Conservation (phyloP, 805 yeast genomes). For the Debaryomyces castellii region DNA sequence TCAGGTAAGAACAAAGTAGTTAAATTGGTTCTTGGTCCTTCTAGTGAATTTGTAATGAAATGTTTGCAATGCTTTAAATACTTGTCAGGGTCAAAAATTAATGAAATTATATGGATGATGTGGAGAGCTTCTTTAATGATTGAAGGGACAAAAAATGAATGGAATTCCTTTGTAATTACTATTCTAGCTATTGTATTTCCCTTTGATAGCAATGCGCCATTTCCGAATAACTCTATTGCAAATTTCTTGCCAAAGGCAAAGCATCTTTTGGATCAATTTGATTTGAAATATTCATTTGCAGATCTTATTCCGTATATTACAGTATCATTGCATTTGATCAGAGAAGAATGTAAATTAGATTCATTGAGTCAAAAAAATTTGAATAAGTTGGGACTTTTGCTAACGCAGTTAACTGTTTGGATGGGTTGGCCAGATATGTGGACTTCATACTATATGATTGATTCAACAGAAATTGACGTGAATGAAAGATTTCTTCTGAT, state of each 20-base stretch:
- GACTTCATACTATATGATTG: conserved; percentile 54
- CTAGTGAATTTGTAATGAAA: conserved; percentile 37
- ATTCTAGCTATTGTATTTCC: conserved; percentile 53
- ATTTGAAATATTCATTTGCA: conserved; percentile 41
- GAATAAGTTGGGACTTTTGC: conserved; percentile 47
- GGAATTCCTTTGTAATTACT: conserved; percentile 59
- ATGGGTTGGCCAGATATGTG: conserved; percentile 75
- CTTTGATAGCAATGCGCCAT: conserved; percentile 23
- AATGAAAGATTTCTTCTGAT: conserved; percentile 42
- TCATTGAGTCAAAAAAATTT: conserved; percentile 37
- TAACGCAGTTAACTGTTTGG: conserved; percentile 64
- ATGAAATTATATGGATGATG: conserved; percentile 56
- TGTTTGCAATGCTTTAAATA: conserved; percentile 53
- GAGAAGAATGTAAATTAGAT: conserved; percentile 73
- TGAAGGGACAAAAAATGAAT: conserved; percentile 46
- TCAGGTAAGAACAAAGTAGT: conserved; percentile 23
- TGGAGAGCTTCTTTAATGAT: conserved; percentile 59
- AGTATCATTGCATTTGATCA: conserved; percentile 67
- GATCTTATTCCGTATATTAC: conserved; percentile 62
- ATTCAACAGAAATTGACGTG: conserved; percentile 32
- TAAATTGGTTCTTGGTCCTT: conserved; percentile 45
- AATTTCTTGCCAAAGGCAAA: conserved; percentile 30
- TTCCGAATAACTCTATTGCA: conserved; percentile 27
- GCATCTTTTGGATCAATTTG: conserved; percentile 21
- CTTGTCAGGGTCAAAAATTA: conserved; percentile 56